A percentile compares a stretch with the other conserved stretches of the same genome.
These are phyloP conservation scores for Fraxinus platypoda DNA, from an alignment of 305 asterid genomes.

Conservation along the genomic window DNA sequence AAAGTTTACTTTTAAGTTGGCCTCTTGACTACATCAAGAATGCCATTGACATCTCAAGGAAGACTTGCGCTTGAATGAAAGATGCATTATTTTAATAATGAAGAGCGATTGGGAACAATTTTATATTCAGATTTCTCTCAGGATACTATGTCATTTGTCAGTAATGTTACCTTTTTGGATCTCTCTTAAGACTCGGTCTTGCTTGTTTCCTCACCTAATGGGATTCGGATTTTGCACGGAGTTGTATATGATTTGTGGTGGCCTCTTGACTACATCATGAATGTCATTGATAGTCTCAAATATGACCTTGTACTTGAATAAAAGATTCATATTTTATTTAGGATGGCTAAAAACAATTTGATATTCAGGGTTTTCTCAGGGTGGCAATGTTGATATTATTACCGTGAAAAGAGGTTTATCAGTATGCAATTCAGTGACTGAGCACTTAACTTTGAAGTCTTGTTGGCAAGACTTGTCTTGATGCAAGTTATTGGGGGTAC, in stretches of 20 bases:
- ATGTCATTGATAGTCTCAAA: constrained; percentile 26
- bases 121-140: neutral
- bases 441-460: constrained; percentile 28
- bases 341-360: constrained; percentile 22
- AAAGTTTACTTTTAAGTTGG: neutral
- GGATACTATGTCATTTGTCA: constrained; percentile 20
- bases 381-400: constrained; percentile 19
- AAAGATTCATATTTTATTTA: constrained; percentile 4
- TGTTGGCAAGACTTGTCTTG: constrained; percentile 29
- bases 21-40: constrained; percentile 1
- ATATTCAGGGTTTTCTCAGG: constrained; percentile 26
- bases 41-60: constrained; percentile 1
- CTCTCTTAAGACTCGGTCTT: constrained; percentile 26
- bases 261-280: constrained; percentile 22
- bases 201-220: constrained; percentile 12
- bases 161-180: constrained; percentile 6
- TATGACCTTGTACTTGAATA: constrained; percentile 30
- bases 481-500: constrained; percentile 30
- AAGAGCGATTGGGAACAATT: neutral
- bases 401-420: constrained; percentile 28
- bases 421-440: constrained; percentile 26
- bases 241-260: constrained; percentile 25
- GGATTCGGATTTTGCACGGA: constrained; percentile 21
- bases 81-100: neutral
- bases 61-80: neutral